Percentiles rank a stretch among this genome's conserved stretches.
Evolutionary conservation across 2,329 filamentous ascomycete genomes (phyloP).

Genomic region (Aspergillus bombycis): DNA sequence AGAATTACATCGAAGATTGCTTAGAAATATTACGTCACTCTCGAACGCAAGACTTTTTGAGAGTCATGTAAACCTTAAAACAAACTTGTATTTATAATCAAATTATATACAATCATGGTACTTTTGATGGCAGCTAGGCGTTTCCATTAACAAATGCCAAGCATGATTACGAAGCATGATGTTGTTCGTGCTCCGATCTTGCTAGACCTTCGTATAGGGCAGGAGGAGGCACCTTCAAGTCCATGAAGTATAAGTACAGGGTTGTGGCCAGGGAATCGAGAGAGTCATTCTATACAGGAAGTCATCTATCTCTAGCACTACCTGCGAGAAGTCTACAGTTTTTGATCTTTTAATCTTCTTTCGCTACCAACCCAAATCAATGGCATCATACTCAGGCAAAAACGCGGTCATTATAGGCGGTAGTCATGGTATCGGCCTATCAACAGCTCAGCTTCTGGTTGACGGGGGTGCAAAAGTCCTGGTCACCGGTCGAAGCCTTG

Average conservation of each 20-base stretch:
- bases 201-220: not conserved
- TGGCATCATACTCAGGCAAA: conserved; percentile 8
- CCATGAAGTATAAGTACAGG: not conserved
- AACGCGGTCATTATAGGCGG: conserved; percentile 16
- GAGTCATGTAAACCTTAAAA: not conserved
- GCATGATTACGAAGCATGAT: not conserved
- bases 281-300: not conserved
- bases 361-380: not conserved
- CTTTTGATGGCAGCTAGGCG: not conserved
- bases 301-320: not conserved
- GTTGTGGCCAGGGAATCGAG: not conserved
- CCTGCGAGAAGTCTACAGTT: not conserved
- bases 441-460: conserved; percentile 15
- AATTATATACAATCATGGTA: not conserved
- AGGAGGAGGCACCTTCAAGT: not conserved
- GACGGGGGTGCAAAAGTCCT: conserved; percentile 12
- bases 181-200: not conserved
- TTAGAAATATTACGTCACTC: not conserved
- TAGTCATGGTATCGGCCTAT: conserved; percentile 19
- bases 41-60: not conserved
- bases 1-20: not conserved
- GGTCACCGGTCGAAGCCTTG: conserved; percentile 16
- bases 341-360: not conserved
- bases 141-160: not conserved
- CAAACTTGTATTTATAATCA: not conserved